Base-by-base conservation (phyloP, 345 rosid species). In the Gynandropsis gynandra region DNA sequence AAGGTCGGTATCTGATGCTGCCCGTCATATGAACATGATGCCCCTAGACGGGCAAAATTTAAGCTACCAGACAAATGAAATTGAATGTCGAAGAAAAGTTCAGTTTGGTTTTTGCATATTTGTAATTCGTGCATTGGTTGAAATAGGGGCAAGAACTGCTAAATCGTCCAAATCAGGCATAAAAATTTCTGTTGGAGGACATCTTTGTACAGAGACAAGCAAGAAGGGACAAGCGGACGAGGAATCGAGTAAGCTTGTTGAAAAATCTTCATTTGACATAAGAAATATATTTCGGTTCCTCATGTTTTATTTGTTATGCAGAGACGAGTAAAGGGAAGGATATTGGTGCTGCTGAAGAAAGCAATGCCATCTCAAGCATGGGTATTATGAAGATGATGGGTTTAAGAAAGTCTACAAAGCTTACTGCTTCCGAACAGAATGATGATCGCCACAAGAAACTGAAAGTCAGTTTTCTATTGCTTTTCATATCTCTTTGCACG, bases 381-480 rank as follows among this genome's bases (percentile, higher is more conserved):
- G 81, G 79, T 24, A 63, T 71, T 62, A 75, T 67, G 74, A 82
- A 75, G 76, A 76, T 70, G 80, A 66, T 72, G 77, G 72, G 80
- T 56, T 56, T 73, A 50, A 71, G 73, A 75, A 78, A 69, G 72
- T 71, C 82, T 40, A 15, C 70, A 41, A 80, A 78, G 71, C 71
- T 70, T 69, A 47, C 62, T 10, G 16, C 40, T 20, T 16, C 43
- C 10, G 75, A 57, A 55, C 12, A 37, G 15, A 27, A 53, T 64
- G 76, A 58, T 11, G 65, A 63, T 51, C 61, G 64, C 47, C 74
- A 52, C 14, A 66, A 68, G 71, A 82, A 75, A 57, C 43, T 77
- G 24, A 68, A 64, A 64, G 88, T 77, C 19, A 61, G 83, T 74
- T 72, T 60, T 57, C 24, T 46, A 18, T 29, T 48, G 51, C 47